Evolutionary conservation across 495 filamentous ascomycete genomes (phyloP).

Genomic region (Emericellopsis terricola): DNA sequence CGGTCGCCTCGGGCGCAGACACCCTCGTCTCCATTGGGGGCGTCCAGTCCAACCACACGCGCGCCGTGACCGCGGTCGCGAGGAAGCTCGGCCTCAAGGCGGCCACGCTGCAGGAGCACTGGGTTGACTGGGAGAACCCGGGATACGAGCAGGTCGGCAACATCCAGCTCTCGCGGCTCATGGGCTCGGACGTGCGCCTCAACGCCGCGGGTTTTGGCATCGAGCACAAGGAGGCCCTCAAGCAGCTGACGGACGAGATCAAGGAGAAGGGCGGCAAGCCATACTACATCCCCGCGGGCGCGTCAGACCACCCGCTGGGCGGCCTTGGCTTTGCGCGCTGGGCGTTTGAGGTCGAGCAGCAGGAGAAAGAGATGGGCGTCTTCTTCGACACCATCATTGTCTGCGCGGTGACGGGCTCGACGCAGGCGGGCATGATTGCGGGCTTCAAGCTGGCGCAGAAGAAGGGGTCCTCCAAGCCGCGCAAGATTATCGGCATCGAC

Average conservation of each 20-base stretch:
- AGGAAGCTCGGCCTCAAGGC: constrained; percentile 31
- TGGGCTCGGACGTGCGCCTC: constrained; percentile 38
- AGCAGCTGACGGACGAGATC: constrained; percentile 26
- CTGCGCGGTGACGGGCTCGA: constrained; percentile 43
- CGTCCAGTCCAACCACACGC: constrained; percentile 48
- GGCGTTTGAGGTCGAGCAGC: constrained; percentile 40
- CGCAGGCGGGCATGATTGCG: constrained; percentile 43
- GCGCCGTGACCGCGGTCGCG: constrained; percentile 41
- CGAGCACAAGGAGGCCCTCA: constrained; percentile 36
- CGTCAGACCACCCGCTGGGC: constrained; percentile 45
- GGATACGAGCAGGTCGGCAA: constrained; percentile 39
- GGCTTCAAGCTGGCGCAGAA: constrained; percentile 40
- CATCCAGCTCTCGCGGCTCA: constrained; percentile 41
- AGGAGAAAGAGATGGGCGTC: constrained; percentile 36
- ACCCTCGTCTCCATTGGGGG: constrained; percentile 46
- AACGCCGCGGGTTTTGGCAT: constrained; percentile 36
- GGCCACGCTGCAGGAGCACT: constrained; percentile 41
- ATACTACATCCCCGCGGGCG: constrained; percentile 48
- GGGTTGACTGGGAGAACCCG: constrained; percentile 36
- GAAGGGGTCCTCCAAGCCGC: constrained; percentile 12
- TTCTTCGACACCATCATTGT: constrained; percentile 44
- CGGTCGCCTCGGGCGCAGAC: constrained; percentile 29
- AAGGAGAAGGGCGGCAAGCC: constrained; percentile 27
- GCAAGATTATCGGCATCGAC: constrained; percentile 41
- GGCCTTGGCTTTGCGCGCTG: constrained; percentile 46